Base-by-base conservation (phyloP, 352 stramenopile genomes). In the Globisporangium polare region DNA sequence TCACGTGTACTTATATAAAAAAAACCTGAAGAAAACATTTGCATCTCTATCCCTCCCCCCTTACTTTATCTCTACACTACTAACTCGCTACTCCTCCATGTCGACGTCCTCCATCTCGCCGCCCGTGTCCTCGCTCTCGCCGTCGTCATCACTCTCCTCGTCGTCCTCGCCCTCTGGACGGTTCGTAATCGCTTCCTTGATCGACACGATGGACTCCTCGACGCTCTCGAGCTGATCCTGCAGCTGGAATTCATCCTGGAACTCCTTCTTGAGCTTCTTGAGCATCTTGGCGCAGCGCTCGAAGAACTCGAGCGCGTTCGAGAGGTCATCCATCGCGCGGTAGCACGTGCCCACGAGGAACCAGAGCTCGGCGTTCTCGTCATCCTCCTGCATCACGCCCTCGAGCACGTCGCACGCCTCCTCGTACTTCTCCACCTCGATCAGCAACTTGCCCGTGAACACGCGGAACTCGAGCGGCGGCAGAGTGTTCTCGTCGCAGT, bases 301-400 rank as follows among this genome's bases (percentile, higher is more conserved):
- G 29, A 95, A 90, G 67, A 92, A 96, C 71, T 96, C 88, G 41
- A 95, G 77, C 37, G 88, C 80, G 29, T 79, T 85, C n/a, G 70
- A 45, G 42, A 92, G 71, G 57, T 96, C 84, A 58, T 94, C 88
- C 75, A 94, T 87, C 0, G 82, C 86, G 18, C 86, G 88, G 63
- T 96, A 94, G 69, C 88, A 95, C 63, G 86, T 93, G 33, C 75
- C 88, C 15, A 96, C 80, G 22, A 96, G 77, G 65, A 95, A 95
- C 88, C 88, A 96, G 46, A 96, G 69, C 73, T 96, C 88, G 17
- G 86, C 88, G 62, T 95, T 94, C 53, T 95, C 85, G 63, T 96
- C 88, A 60, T 96, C 88, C 53, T 96, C 88, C 63, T 95, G 81
- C 81, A 96, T 90, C 53, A 95, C 86, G 39, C 78, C 80, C 62